Percentiles rank a stretch among this genome's conserved stretches.
These are phyloP conservation scores for Trichoderma parareesei DNA, from an alignment of 495 filamentous ascomycete genomes.

Conservation along the genomic window DNA sequence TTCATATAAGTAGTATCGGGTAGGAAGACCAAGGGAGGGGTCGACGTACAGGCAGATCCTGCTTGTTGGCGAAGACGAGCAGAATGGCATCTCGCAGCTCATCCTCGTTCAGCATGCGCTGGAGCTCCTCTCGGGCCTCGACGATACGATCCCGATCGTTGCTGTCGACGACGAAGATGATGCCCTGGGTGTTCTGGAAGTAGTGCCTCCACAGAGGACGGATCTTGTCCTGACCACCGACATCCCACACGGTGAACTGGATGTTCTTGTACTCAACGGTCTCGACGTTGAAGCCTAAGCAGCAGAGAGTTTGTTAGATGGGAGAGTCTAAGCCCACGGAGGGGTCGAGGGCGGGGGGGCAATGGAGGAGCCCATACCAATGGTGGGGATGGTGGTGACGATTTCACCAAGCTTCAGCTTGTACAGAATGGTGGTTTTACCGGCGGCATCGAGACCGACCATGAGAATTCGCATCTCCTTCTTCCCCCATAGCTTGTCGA, in stretches of 20 bases:
- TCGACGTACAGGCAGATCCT: conserved; percentile 89
- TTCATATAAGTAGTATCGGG: no score
- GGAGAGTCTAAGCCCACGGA: not conserved
- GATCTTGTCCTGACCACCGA: conserved; percentile 99
- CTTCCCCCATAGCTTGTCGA: conserved; percentile 93
- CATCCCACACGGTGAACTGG: conserved; percentile 99
- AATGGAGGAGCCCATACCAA: conserved; percentile 60
- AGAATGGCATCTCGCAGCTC: conserved; percentile 96
- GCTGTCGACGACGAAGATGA: conserved; percentile 99
- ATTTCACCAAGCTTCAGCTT: conserved; percentile 99
- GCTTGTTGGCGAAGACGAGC: conserved; percentile 99
- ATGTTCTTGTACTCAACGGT: conserved; percentile 99
- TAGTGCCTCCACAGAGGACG: conserved; percentile 99
- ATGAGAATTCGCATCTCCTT: conserved; percentile 99
- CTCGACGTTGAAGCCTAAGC: conserved; percentile 96
- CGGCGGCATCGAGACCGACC: conserved; percentile 97
- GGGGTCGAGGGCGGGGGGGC: conserved; percentile 22
- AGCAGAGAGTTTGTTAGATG: not conserved
- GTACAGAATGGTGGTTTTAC: conserved; percentile 99
- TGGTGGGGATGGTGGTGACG: conserved; percentile 98
- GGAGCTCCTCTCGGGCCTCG: conserved; percentile 97
- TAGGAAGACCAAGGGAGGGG: not conserved
- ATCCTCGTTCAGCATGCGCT: conserved; percentile 99
- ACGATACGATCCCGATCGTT: conserved; percentile 99
- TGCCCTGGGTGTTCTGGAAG: conserved; percentile 99